Percentiles rank a stretch among this genome's conserved stretches.
phyloP scores from a whole-genome alignment of 345 rosid genomes.

The Noccaea caerulescens region DNA sequence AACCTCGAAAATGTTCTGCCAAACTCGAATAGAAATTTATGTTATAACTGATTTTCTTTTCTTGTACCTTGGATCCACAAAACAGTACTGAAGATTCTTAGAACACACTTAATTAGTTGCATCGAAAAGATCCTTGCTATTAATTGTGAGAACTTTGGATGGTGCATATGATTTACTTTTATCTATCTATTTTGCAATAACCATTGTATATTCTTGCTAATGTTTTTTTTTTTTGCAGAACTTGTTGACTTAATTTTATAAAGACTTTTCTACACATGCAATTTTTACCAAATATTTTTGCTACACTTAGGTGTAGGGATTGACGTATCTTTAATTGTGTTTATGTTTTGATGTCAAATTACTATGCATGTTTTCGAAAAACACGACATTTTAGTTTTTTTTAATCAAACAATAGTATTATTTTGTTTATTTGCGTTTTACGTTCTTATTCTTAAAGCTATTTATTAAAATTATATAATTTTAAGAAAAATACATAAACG shows the following conservation, averaged over 20 bases:
- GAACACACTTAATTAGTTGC: constrained; percentile 3
- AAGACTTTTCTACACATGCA: not conserved
- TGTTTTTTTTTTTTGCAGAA: too few species aligned
- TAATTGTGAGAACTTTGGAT: constrained; percentile 12
- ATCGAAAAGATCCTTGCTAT: constrained; percentile 10
- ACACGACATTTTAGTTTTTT: not conserved
- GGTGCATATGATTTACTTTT: constrained; percentile 3
- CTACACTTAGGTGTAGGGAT: not conserved
- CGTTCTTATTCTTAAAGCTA: not conserved
- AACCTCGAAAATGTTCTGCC: constrained; percentile 10
- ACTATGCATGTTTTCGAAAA: not conserved
- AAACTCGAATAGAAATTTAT: constrained; percentile 4
- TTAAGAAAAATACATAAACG: not conserved
- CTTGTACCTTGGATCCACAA: constrained; percentile 2
- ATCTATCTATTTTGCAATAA: not conserved
- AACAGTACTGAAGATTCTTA: not conserved
- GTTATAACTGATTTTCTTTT: not conserved
- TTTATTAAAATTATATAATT: not conserved
- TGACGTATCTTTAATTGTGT: not conserved
- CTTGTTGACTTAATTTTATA: not conserved
- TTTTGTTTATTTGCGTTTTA: not conserved
- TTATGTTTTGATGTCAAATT: not conserved
- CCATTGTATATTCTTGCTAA: not conserved
- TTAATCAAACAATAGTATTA: not conserved
- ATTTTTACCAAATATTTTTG: not conserved